Evolutionary conservation across 2,329 filamentous ascomycete species (phyloP).

Genomic region (Aureobasidium sp.): DNA sequence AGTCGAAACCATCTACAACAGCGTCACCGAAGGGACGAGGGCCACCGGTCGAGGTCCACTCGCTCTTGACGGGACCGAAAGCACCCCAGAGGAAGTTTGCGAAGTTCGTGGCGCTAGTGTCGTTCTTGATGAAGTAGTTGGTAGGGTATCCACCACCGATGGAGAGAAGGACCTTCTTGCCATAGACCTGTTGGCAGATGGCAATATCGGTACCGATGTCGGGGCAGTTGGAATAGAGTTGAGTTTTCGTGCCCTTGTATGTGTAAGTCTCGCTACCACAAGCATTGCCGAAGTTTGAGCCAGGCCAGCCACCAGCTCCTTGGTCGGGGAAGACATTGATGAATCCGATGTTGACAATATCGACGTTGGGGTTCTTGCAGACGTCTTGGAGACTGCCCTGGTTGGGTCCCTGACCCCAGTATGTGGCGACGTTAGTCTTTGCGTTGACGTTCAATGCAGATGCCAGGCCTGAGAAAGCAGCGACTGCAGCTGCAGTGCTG

Average conservation of each 20-base stretch:
- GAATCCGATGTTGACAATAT: constrained; percentile 52
- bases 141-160: constrained; percentile 64
- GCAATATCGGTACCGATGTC: constrained; percentile 52
- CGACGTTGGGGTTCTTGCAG: constrained; percentile 45
- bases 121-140: constrained; percentile 38
- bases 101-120: constrained; percentile 45
- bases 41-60: constrained; percentile 27
- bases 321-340: constrained; percentile 48
- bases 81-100: constrained; percentile 61
- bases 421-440: constrained; percentile 46
- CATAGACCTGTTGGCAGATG: constrained; percentile 53
- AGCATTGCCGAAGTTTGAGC: constrained; percentile 51
- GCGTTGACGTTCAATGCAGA: constrained; percentile 36
- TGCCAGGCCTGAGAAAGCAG: constrained; percentile 29
- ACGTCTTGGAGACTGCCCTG: constrained; percentile 45
- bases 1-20: constrained; percentile 67
- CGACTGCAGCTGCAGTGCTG: constrained; percentile 28
- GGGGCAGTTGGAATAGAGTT: constrained; percentile 49
- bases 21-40: constrained; percentile 61
- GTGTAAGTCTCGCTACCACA: constrained; percentile 39
- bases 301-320: constrained; percentile 40
- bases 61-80: constrained; percentile 18
- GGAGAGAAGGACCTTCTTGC: constrained; percentile 66
- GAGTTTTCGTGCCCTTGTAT: constrained; percentile 33
- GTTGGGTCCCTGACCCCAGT: constrained; percentile 46